Evolutionary conservation across 352 stramenopile species (phyloP), one percentile per base, ranked within the genome.

Genomic region (Poterioochromonas sp.): DNA sequence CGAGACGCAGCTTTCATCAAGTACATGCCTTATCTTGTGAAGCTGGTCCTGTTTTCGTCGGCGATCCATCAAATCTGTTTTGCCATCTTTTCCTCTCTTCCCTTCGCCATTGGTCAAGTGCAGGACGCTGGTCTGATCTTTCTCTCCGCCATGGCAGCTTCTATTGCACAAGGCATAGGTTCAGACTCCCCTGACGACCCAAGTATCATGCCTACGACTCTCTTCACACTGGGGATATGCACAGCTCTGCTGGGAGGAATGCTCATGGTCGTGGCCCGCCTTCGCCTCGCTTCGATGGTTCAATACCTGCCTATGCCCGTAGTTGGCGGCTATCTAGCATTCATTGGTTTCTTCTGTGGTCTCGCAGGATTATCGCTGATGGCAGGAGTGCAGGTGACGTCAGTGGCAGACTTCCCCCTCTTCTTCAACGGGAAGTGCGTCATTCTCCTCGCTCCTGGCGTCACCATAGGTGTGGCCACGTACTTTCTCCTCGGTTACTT

Each of bases 111-210:
- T 44, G 95, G 94, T 20, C 94, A 97, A 80, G 95, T 99, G 0
- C 95, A 85, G 81, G 92, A 99, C 82, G 94, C 94, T 1, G 95
- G 95, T 0, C 88, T 99, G 0, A 98, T 99, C 80, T 98, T 99
- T 84, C 85, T 99, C 29, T 92, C 85, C 63, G 87, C 87, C 65
- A 98, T 98, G 76, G 92, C 95, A 0, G 89, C 87, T 0, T 88
- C 83, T 83, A 43, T 96, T 84, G 79, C 94, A 86, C n/a, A n/a
- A n/a, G n/a, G n/a, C n/a, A n/a, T n/a, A n/a, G n/a, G n/a, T n/a
- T 79, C 87, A 15, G 83, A 82, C n/a, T 82, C 82, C 35, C 62
- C 80, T 20, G 79, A 81, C 20, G 78, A 87, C 47, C 83, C 90
- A 73, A 81, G 80, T 68, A 73, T 76, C 0, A 83, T 94, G 71